Conservation (phyloP, 1,284 basidiomycete genomes). For the Malassezia sympodialis region DNA sequence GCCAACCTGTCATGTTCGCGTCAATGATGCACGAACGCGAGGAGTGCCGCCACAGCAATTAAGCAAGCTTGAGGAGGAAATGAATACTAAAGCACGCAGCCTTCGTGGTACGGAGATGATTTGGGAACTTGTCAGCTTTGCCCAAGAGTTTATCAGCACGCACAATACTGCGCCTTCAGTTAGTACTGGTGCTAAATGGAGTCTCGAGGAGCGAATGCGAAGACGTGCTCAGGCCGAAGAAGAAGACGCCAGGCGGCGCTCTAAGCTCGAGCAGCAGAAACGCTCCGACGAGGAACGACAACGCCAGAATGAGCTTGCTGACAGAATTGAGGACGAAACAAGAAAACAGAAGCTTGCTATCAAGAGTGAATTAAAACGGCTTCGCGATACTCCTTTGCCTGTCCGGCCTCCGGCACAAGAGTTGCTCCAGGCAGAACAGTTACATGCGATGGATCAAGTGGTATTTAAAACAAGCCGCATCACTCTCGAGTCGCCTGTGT, state of each 20-base stretch:
- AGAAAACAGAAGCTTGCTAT: constrained; percentile 28
- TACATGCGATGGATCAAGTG: not conserved
- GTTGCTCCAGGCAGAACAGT: not conserved
- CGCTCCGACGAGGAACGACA: constrained; percentile 20
- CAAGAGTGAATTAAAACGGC: constrained; percentile 18
- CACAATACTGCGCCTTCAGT: constrained; percentile 24
- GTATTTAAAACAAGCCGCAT: not conserved
- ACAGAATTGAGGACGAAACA: constrained; percentile 32
- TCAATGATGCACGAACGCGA: constrained; percentile 23
- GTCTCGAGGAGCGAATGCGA: constrained; percentile 42
- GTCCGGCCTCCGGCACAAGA: not conserved
- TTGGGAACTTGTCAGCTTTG: constrained; percentile 43
- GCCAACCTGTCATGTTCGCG: constrained; percentile 28
- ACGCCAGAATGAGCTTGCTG: constrained; percentile 29
- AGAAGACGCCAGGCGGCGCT: constrained; percentile 10
- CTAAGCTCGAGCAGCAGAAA: constrained; percentile 14
- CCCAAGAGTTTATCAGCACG: constrained; percentile 36
- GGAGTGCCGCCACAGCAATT: constrained; percentile 25
- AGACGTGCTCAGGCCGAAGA: constrained; percentile 32
- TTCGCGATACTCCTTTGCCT: constrained; percentile 4
- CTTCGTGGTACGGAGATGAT: constrained; percentile 47
- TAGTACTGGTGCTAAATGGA: constrained; percentile 23
- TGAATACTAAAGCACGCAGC: constrained; percentile 27
- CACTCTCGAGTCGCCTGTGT: not conserved
- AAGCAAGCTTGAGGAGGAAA: constrained; percentile 19